Evolutionary conservation across 163 green algal genomes (phyloP), one percentile per base, ranked within the genome.

Genomic region (Scenedesmus sp.): DNA sequence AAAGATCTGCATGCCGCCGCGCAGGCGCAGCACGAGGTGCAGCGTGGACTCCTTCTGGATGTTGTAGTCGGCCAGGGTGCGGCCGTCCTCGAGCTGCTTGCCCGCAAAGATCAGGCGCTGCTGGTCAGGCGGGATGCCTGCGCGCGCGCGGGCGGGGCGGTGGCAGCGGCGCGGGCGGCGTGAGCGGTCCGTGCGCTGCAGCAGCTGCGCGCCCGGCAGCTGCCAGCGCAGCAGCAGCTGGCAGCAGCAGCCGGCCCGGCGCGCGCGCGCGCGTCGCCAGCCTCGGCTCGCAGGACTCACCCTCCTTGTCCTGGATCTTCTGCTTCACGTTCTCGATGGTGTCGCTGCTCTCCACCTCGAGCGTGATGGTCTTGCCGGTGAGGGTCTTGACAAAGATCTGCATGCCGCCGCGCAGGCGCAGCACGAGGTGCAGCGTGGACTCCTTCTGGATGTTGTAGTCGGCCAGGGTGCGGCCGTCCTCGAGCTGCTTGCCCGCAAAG

Each of bases 31-130:
- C 63, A 96, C 85, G 75, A 96, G 84, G 82, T 93, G 82, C 58
- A 87, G 65, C 3, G 89, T 96, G 29, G 83, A 88, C 82, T 96
- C 90, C 89, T 97, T 97, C 86, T 93, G 87, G 76, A 93, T 92
- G 84, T 92, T 95, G 83, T 93, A 95, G 82, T 94, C 91, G 15
- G 89, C 86, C 29, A 95, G 82, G 15, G 90, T 94, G 65, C 89
- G 85, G 56, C 91, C 89, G 65, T 98, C 94, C 91, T 98, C 94
- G 60, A 98, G 90, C 91, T 98, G 95, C 93, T 98, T 98, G 84
- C 95, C 94, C 22, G 95, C 95, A 70, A 98, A 98, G 82, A 98
- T 98, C 58, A 98, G 89, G 39, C 95, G 92, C 93, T 98, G 95
- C 90, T 98, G 94, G 84, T 98, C 93, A 28, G 95, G 93, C n/a